Evolutionary conservation across 805 yeast species (phyloP), one percentile per base, ranked within the genome.

Genomic region (Candida insectalens): DNA sequence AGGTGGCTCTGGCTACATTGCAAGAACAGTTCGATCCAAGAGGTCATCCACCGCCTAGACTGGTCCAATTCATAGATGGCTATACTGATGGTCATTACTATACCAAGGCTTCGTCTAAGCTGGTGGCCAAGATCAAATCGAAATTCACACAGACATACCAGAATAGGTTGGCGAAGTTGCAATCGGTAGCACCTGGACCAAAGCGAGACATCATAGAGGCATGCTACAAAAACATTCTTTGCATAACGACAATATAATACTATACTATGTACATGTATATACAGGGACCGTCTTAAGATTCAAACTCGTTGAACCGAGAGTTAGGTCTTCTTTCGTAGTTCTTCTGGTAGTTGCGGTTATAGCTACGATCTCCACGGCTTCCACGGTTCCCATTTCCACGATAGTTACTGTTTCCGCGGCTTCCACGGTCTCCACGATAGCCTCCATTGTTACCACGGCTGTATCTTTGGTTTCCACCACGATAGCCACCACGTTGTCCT

Each of bases 1-100:
- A 77, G 37, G 74, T 88, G 2, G 95, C 87, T 0, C 53, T 88
- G 25, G 83, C 92, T 3, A 62, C 67, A 0, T 37, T 67, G 1
- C 74, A 71, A 41, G 67, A 63, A 16, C 23, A n/a, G 16, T n/a
- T 29, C 14, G 31, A 33, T 9, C 4, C 4, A 3, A 21, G 34
- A 17, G 30, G 27, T 2, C 41, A 46, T 9, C 30, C 32, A 16
- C 61, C 69, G 0, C 42, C 53, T 25, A 51, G 56, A 26, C 45
- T 71, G 7, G 36, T 43, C n/a, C 57, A 60, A 2, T 57, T 65
- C 18, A 48, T 69, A 4, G 59, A 57, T 35, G 84, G 84, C 0
- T 39, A 55, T 5, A 53, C 61, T 3, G 77, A 71, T 36, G 77
- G 80, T 1, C 38, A 49, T 0, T 49, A 37, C 16, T 70, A 65